Evolutionary conservation across 1,284 basidiomycete genomes (phyloP).

Genomic region (Ustilago tritici): DNA sequence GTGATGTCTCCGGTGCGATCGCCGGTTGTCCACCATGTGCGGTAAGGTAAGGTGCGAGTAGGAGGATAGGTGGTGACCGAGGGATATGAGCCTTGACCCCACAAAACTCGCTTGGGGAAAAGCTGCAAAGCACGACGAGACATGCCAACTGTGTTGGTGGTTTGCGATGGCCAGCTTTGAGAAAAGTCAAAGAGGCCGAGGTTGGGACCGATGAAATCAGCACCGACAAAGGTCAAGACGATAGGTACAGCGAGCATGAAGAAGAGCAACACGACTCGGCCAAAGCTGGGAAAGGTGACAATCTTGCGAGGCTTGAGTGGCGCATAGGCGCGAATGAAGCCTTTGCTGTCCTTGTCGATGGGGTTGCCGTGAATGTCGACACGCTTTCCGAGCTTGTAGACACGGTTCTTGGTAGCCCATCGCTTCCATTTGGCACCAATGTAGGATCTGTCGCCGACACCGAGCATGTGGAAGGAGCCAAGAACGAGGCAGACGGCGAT

Average conservation of each 20-base stretch:
- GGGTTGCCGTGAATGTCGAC: constrained; percentile 42
- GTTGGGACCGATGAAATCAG: constrained; percentile 79
- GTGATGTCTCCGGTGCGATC: constrained; percentile 81
- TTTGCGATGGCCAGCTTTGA: constrained; percentile 49
- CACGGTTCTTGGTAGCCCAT: constrained; percentile 60
- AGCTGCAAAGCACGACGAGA: constrained; percentile 27
- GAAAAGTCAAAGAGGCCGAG: constrained; percentile 66
- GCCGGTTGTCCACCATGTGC: constrained; percentile 82
- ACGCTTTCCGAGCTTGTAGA: constrained; percentile 51
- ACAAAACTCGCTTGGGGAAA: constrained; percentile 50
- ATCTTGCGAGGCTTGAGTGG: constrained; percentile 43
- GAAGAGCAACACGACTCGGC: constrained; percentile 56
- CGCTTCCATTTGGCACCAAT: constrained; percentile 64
- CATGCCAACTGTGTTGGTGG: constrained; percentile 34
- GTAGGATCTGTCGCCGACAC: constrained; percentile 58
- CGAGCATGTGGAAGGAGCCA: constrained; percentile 65
- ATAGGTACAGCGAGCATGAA: constrained; percentile 59
- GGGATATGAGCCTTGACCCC: constrained; percentile 60
- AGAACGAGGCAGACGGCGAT: constrained; percentile 62
- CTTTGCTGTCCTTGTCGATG: constrained; percentile 32
- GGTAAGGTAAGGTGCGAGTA: constrained; percentile 77
- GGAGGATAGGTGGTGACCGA: constrained; percentile 56
- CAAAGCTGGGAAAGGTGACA: constrained; percentile 57
- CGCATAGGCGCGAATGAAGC: constrained; percentile 29
- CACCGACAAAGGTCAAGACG: constrained; percentile 74